These are phyloP conservation scores for Vanrija sp. DNA, from an alignment of 1,284 basidiomycete genomes.

Conservation along the genomic window DNA sequence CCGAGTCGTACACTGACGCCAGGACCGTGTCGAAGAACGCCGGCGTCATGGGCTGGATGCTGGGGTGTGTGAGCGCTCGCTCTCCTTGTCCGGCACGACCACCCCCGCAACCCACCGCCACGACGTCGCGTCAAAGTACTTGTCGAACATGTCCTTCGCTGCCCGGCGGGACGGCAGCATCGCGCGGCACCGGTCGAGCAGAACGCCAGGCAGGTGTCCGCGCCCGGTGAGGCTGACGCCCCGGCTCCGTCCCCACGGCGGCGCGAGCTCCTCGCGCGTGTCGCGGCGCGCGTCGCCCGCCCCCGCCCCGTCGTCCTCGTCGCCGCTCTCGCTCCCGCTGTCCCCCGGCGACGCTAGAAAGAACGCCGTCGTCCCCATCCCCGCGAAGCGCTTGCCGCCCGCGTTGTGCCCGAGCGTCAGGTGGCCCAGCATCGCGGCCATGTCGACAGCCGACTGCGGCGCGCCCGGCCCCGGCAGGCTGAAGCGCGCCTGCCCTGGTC, in stretches of 20 bases:
- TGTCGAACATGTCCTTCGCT: conserved; percentile 17
- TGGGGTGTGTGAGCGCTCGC: background rate
- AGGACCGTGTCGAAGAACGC: conserved; percentile 18
- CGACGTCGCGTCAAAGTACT: conserved; percentile 11
- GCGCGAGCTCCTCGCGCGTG: conserved; percentile 1
- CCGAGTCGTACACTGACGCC: conserved; percentile 13
- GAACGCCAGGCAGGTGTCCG: conserved; percentile 12
- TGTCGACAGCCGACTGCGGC: conserved; percentile 8
- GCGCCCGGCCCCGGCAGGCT: background rate
- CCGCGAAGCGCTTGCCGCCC: conserved; percentile 11
- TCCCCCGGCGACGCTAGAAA: conserved; percentile 11
- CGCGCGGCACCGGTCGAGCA: conserved; percentile 14
- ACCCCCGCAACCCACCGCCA: conserved; percentile 14
- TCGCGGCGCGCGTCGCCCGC: background rate
- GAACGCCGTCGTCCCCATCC: conserved; percentile 19
- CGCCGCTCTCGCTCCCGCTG: conserved; percentile 1
- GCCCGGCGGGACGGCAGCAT: conserved; percentile 8
- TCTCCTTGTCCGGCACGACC: too few relatives aligned
- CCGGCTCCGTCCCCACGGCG: conserved; percentile 11
- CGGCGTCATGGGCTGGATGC: conserved; percentile 18
- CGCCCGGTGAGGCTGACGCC: conserved; percentile 7
- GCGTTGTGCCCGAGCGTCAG: conserved; percentile 12
- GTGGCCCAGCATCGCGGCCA: conserved; percentile 18
- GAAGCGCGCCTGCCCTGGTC: too few relatives aligned
- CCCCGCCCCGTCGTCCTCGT: conserved; percentile 9